Conservation (phyloP, 179 eudicot species). For the Beta macrorhiza region DNA sequence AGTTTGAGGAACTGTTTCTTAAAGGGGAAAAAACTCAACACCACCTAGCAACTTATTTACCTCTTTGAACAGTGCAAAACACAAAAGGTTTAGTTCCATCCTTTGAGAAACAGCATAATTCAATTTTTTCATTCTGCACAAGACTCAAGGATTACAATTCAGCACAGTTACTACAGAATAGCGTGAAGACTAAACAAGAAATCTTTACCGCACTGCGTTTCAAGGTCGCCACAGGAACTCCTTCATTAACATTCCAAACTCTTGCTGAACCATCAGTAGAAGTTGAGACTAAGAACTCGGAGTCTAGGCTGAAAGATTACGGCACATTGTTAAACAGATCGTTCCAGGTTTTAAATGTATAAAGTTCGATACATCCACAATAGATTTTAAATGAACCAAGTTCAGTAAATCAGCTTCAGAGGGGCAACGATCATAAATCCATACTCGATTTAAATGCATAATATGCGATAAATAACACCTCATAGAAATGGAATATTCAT, state of each 20-base stretch:
- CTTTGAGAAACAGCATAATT: constrained; percentile 87
- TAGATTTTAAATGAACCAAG: too few species aligned
- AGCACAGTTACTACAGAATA: constrained; percentile 20
- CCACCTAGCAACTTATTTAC: constrained; percentile 34
- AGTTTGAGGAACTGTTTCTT: background rate
- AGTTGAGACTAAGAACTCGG: constrained; percentile 94
- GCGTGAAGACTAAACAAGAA: background rate
- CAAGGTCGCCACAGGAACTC: constrained; percentile 70
- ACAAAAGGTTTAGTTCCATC: constrained; percentile 95
- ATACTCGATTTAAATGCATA: background rate
- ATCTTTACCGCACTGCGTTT: constrained; percentile 60
- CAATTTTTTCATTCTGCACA: constrained; percentile 83
- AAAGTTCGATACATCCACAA: too few species aligned
- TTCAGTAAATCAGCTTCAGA: too few species aligned
- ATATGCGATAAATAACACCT: background rate
- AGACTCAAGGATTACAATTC: constrained; percentile 17
- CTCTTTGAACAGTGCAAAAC: constrained; percentile 78
- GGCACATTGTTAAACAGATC: background rate
- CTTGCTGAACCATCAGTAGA: constrained; percentile 96
- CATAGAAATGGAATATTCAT: background rate
- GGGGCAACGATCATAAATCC: background rate
- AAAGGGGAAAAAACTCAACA: background rate
- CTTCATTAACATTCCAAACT: constrained; percentile 92
- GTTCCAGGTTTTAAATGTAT: background rate
- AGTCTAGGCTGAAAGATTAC: constrained; percentile 67